phyloP scores from a whole-genome alignment of 129 eudicot genomes.

The Sambucus nigra region DNA sequence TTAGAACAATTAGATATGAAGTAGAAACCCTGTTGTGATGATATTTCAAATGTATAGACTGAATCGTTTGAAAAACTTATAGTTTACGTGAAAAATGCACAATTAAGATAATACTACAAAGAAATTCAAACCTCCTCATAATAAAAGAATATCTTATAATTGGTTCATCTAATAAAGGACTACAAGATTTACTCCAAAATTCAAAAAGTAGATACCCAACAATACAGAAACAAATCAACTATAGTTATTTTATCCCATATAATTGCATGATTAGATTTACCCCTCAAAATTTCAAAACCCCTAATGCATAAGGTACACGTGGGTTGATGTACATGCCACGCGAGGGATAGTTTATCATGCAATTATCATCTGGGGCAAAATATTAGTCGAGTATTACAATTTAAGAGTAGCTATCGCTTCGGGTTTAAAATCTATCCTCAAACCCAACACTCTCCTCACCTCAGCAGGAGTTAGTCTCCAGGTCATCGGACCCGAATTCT shows the following conservation, averaged over 20 bases:
- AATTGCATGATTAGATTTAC: no score
- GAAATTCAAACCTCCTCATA: neutral
- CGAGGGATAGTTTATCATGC: neutral
- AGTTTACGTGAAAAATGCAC: no score
- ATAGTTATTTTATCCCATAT: neutral
- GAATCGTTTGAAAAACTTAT: no score
- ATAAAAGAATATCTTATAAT: no score
- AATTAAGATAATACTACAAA: no score
- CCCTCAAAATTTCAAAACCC: no score
- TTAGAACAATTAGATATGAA: no score
- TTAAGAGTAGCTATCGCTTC: conserved; percentile 93
- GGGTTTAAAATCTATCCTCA: conserved; percentile 80
- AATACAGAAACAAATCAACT: neutral
- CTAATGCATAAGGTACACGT: no score
- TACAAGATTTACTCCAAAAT: neutral
- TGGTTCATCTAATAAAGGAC: neutral
- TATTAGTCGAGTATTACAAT: conserved; percentile 28
- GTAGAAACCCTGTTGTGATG: no score
- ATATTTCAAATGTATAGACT: no score
- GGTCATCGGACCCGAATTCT: conserved; percentile 94
- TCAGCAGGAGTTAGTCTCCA: conserved; percentile 97
- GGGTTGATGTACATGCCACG: no score
- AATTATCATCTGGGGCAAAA: neutral
- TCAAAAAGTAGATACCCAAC: neutral
- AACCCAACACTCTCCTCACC: conserved; percentile 79